Conservation (phyloP, 2,329 filamentous ascomycete genomes). For the Ophiosphaerella korrae region DNA sequence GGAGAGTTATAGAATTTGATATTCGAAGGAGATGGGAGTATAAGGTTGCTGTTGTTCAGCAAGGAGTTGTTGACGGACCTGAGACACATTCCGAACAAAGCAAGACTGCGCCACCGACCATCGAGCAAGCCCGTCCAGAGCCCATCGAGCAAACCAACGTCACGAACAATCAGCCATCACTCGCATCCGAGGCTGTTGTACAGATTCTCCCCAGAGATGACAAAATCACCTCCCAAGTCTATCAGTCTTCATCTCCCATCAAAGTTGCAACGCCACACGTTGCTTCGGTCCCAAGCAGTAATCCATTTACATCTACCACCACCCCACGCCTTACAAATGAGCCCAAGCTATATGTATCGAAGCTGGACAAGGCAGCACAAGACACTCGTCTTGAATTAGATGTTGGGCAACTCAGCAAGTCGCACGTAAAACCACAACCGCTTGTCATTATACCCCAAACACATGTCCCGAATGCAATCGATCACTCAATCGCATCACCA, state of each 20-base stretch:
- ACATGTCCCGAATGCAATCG: background rate
- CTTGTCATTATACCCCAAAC: background rate
- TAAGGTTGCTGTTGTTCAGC: conserved; percentile 3
- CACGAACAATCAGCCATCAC: too few species aligned
- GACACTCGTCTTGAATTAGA: too few species aligned
- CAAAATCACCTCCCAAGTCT: too few species aligned
- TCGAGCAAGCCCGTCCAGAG: too few species aligned
- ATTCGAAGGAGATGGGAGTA: conserved; percentile 32
- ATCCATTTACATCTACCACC: too few species aligned
- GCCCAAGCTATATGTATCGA: too few species aligned
- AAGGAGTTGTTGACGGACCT: conserved; percentile 1
- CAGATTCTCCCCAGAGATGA: background rate
- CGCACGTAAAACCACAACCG: background rate
- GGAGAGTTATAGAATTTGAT: conserved; percentile 71
- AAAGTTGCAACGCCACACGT: background rate
- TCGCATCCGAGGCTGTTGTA: background rate
- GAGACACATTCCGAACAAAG: background rate
- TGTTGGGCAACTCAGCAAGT: too few species aligned
- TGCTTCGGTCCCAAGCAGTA: background rate
- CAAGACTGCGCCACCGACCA: too few species aligned
- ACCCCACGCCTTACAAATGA: too few species aligned
- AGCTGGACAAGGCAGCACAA: too few species aligned
- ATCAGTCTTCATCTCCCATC: too few species aligned
- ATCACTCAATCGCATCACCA: background rate
- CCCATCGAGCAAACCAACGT: too few species aligned